Percentiles rank a stretch among this genome's conserved stretches.
phyloP scores from a whole-genome alignment of 345 rosid species.

The Heritiera fomes region DNA sequence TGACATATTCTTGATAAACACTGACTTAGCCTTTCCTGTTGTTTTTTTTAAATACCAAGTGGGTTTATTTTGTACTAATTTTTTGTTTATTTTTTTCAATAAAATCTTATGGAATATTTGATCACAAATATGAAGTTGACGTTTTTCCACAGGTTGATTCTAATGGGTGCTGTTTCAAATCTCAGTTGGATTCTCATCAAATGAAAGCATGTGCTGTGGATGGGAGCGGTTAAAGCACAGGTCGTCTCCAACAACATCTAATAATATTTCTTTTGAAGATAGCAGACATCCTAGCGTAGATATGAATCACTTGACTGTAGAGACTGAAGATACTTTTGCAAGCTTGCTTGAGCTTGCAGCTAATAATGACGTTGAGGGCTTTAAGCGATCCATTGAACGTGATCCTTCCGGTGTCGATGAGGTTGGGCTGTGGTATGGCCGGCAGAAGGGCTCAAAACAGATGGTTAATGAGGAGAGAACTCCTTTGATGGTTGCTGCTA shows the following conservation, averaged over 20 bases:
- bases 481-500: constrained; percentile 94
- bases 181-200: constrained; percentile 35
- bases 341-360: constrained; percentile 97
- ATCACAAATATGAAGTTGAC: constrained; percentile 6
- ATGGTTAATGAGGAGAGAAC: constrained; percentile 84
- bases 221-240: constrained; percentile 43
- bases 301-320: constrained; percentile 79
- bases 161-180: constrained; percentile 19
- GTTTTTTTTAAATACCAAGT: constrained; percentile 4
- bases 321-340: constrained; percentile 80
- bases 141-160: constrained; percentile 22
- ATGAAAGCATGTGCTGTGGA: constrained; percentile 62
- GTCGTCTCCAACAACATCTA: constrained; percentile 27
- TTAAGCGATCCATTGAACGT: constrained; percentile 52
- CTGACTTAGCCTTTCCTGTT: not conserved
- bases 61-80: not conserved
- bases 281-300: constrained; percentile 32
- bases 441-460: constrained; percentile 76
- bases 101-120: constrained; percentile 14
- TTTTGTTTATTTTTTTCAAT: not conserved
- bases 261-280: constrained; percentile 35
- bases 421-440: constrained; percentile 87
- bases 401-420: constrained; percentile 72
- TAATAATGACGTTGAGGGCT: constrained; percentile 70
- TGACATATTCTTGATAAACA: not conserved